phyloP scores from a whole-genome alignment of 257 asterid species.

The Anisodus acutangulus region DNA sequence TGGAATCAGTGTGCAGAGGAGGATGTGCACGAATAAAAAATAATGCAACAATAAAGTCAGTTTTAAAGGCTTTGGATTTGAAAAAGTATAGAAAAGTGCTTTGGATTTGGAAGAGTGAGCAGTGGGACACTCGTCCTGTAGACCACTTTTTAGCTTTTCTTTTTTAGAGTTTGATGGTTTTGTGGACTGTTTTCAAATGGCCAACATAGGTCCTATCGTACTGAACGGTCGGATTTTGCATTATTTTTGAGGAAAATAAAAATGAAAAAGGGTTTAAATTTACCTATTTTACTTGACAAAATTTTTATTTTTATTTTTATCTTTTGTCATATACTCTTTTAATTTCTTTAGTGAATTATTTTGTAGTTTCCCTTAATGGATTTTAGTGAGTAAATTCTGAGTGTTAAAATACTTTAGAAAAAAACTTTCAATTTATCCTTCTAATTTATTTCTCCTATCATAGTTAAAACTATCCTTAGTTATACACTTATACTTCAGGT shows the following conservation, averaged over 20 bases:
- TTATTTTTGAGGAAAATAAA: not conserved
- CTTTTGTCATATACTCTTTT: too few relatives aligned
- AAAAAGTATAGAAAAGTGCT: not conserved
- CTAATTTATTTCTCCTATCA: too few relatives aligned
- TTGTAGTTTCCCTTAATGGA: too few relatives aligned
- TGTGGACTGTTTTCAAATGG: conserved; percentile 9
- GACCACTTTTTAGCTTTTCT: not conserved
- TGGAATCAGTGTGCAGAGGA: not conserved
- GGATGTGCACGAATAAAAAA: conserved; percentile 16
- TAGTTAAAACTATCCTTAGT: too few relatives aligned
- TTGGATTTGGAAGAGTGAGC: not conserved
- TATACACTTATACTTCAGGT: too few relatives aligned
- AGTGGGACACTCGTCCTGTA: not conserved
- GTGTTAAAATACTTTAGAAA: too few relatives aligned
- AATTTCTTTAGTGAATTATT: too few relatives aligned
- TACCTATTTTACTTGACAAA: not conserved
- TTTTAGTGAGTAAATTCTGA: too few relatives aligned
- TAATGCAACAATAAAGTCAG: not conserved
- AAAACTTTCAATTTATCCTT: too few relatives aligned
- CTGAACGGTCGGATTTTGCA: not conserved
- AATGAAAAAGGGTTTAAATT: not conserved
- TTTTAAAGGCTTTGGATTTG: not conserved
- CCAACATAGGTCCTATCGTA: conserved; percentile 14
- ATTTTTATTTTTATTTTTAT: too few relatives aligned
- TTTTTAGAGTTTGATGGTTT: not conserved